phyloP scores from a whole-genome alignment of 768 basidiomycete genomes.

The Sarcodon aspratus region DNA sequence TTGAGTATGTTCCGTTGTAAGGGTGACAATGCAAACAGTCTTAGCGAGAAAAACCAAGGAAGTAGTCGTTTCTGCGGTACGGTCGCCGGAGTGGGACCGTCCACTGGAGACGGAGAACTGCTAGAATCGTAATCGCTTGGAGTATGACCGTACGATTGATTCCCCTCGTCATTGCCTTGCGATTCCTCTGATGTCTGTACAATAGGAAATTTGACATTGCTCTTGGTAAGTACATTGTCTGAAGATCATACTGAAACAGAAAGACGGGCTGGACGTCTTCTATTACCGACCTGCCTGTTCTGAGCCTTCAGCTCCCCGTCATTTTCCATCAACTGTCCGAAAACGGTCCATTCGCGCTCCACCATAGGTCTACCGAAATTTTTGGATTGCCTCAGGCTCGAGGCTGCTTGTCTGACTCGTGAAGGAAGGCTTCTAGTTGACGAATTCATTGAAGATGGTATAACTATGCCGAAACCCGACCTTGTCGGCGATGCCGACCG shows the following conservation, averaged over 20 bases:
- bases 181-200: not conserved
- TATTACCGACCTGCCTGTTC: not conserved
- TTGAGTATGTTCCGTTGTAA: conserved; percentile 72
- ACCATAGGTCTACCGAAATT: not conserved
- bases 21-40: conserved; percentile 28
- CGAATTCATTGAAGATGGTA: too few relatives aligned
- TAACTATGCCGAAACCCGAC: too few relatives aligned
- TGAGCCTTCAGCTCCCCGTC: conserved; percentile 20
- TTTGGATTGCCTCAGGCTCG: too few relatives aligned
- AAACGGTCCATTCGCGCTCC: conserved; percentile 45
- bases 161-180: not conserved
- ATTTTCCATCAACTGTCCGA: conserved; percentile 63
- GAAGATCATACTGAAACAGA: not conserved
- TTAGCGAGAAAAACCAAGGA: conserved; percentile 1
- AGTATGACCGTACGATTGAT: not conserved
- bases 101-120: not conserved
- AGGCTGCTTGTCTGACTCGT: too few relatives aligned
- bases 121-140: conserved; percentile 1
- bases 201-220: not conserved
- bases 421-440: too few relatives aligned
- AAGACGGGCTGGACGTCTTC: conserved; percentile 1
- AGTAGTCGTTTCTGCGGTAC: not conserved
- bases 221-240: not conserved
- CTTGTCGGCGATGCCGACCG: too few relatives aligned
- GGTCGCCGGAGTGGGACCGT: not conserved